Conservation (phyloP, 2,329 filamentous ascomycete genomes). For the Cladosporium phlei region DNA sequence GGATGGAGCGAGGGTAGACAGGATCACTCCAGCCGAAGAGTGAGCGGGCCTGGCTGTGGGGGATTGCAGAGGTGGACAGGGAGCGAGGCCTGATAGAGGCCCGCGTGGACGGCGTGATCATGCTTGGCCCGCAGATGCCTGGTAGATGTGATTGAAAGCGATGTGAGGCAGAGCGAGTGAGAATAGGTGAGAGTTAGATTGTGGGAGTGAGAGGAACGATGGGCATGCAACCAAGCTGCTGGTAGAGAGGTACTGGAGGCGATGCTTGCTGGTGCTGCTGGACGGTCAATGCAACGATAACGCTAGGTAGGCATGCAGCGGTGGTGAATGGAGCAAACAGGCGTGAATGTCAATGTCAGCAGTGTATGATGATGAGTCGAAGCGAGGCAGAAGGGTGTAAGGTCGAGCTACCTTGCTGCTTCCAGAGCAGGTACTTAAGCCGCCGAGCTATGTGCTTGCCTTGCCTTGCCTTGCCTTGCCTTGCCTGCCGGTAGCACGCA, state of each 20-base stretch:
- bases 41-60: conserved; percentile 16
- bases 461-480: neutral
- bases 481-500: no score
- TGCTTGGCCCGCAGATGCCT: neutral
- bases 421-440: neutral
- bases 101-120: conserved; percentile 5
- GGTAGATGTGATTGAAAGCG: no score
- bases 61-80: conserved; percentile 5
- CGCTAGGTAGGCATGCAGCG: neutral
- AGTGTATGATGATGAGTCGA: conserved; percentile 5
- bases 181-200: no score
- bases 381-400: neutral
- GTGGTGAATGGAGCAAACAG: neutral
- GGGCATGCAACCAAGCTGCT: conserved; percentile 2
- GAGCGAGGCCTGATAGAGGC: conserved; percentile 12
- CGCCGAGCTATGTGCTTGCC: neutral
- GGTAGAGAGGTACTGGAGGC: no score
- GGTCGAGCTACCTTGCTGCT: no score
- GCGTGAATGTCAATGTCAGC: no score
- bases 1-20: conserved; percentile 26
- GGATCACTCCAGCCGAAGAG: conserved; percentile 31
- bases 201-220: neutral
- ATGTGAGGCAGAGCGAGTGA: neutral
- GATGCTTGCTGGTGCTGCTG: neutral
- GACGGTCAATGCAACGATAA: conserved; percentile 2